A percentile compares a stretch with the other conserved stretches of the same genome.
Conservation (phyloP, 148 eudicot genomes). For the Diospyros lotus region DNA sequence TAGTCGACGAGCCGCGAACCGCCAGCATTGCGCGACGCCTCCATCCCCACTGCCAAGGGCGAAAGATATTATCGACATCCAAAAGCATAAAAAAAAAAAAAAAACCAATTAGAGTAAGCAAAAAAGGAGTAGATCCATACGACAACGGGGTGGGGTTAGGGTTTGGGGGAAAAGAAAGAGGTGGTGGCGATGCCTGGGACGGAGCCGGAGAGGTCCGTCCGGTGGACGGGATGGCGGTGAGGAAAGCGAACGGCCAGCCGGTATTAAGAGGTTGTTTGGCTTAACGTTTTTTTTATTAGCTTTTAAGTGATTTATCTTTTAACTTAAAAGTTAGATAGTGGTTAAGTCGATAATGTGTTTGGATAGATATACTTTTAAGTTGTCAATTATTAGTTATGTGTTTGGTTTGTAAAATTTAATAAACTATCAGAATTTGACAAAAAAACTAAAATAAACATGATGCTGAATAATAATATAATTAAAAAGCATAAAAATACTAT, state of each 20-base stretch:
- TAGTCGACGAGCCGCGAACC: constrained; percentile 65
- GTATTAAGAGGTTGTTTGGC: constrained; percentile 24
- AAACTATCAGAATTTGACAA: too few relatives aligned
- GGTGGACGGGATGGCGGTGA: constrained; percentile 24
- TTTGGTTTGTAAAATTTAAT: too few relatives aligned
- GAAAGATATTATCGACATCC: constrained; percentile 4
- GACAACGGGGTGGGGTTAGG: constrained; percentile 44
- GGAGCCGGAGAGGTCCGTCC: constrained; percentile 16
- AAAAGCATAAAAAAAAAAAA: too few relatives aligned
- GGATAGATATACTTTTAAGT: too few relatives aligned
- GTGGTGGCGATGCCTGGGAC: constrained; percentile 24
- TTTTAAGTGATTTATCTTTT: too few relatives aligned
- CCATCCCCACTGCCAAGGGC: constrained; percentile 75
- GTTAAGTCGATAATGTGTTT: too few relatives aligned
- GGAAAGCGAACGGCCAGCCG: constrained; percentile 18
- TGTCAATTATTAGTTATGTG: too few relatives aligned
- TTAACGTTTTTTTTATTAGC: too few relatives aligned
- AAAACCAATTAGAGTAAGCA: background rate
- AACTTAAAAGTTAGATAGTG: too few relatives aligned
- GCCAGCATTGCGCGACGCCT: constrained; percentile 98
- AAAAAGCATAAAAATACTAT: too few relatives aligned
- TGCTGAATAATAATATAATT: too few relatives aligned
- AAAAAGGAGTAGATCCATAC: constrained; percentile 39
- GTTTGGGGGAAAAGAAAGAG: constrained; percentile 27
- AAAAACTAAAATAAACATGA: too few relatives aligned